A percentile compares a stretch with the other conserved stretches of the same genome.
Conservation (phyloP, 441 rosid genomes). For the Aquilaria agallochum region DNA sequence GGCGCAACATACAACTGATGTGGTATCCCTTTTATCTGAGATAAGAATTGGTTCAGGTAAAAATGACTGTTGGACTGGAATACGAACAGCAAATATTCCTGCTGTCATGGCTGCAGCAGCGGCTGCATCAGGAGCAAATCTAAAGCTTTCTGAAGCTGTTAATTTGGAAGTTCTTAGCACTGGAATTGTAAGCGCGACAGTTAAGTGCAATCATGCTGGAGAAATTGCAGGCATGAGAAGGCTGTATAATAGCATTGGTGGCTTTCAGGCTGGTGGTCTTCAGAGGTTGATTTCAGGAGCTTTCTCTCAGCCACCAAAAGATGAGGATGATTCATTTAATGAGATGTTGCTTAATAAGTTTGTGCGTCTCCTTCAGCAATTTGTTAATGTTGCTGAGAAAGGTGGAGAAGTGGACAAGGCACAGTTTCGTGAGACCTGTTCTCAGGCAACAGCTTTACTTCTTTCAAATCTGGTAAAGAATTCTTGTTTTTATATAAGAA, state of each 20-base stretch:
- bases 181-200: conserved; percentile 95
- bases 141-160: conserved; percentile 78
- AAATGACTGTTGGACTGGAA: conserved; percentile 89
- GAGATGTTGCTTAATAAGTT: conserved; percentile 79
- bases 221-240: conserved; percentile 99
- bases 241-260: conserved; percentile 92
- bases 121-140: conserved; percentile 95
- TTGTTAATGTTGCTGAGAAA: conserved; percentile 82
- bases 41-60: conserved; percentile 90
- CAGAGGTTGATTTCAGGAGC: conserved; percentile 93
- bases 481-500: too few species aligned
- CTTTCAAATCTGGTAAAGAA: conserved; percentile 84
- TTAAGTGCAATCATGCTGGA: conserved; percentile 93
- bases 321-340: conserved; percentile 86
- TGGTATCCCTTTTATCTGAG: conserved; percentile 94
- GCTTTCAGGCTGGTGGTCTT: conserved; percentile 81
- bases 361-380: conserved; percentile 91
- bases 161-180: conserved; percentile 97
- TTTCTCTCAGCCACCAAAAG: conserved; percentile 67
- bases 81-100: conserved; percentile 89
- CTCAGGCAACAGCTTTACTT: conserved; percentile 93
- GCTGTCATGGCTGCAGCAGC: conserved; percentile 99
- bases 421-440: conserved; percentile 86
- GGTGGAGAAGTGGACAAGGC: conserved; percentile 90
- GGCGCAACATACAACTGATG: conserved; percentile 82